phyloP scores from a whole-genome alignment of 352 stramenopile genomes.

The Phytophthora pistaciae region DNA sequence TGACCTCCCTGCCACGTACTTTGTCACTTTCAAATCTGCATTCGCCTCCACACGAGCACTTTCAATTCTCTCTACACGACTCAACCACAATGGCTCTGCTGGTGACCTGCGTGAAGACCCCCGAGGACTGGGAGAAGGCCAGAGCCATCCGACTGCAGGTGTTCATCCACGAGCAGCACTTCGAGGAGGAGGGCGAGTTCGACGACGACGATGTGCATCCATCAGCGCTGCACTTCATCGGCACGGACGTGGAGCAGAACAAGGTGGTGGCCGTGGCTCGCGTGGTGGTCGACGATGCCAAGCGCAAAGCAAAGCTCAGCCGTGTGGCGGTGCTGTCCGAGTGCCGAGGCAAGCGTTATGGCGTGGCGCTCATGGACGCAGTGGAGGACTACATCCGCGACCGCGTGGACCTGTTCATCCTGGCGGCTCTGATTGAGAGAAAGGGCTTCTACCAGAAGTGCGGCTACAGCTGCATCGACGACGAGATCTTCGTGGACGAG shows the following conservation, averaged over 20 bases:
- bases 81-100: conserved; percentile 34
- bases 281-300: conserved; percentile 39
- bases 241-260: conserved; percentile 53
- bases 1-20: conserved; percentile 9
- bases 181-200: conserved; percentile 42
- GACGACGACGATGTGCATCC: conserved; percentile 49
- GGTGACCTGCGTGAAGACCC: conserved; percentile 52
- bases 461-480: conserved; percentile 31
- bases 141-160: conserved; percentile 51
- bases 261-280: conserved; percentile 61
- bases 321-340: conserved; percentile 60
- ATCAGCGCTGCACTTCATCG: conserved; percentile 59
- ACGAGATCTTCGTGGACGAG: conserved; percentile 41
- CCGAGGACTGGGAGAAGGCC: conserved; percentile 49
- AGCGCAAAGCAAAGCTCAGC: conserved; percentile 58
- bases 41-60: background rate
- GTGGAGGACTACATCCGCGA: conserved; percentile 44
- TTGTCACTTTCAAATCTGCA: conserved; percentile 27
- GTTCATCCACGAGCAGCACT: conserved; percentile 62
- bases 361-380: conserved; percentile 47
- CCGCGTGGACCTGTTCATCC: conserved; percentile 39
- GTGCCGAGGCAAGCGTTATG: conserved; percentile 63
- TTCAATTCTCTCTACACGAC: background rate
- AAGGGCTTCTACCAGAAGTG: conserved; percentile 43
- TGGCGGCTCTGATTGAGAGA: conserved; percentile 50